phyloP scores from a whole-genome alignment of 2,329 filamentous ascomycete species.

The Penicillium psychrosexuale region DNA sequence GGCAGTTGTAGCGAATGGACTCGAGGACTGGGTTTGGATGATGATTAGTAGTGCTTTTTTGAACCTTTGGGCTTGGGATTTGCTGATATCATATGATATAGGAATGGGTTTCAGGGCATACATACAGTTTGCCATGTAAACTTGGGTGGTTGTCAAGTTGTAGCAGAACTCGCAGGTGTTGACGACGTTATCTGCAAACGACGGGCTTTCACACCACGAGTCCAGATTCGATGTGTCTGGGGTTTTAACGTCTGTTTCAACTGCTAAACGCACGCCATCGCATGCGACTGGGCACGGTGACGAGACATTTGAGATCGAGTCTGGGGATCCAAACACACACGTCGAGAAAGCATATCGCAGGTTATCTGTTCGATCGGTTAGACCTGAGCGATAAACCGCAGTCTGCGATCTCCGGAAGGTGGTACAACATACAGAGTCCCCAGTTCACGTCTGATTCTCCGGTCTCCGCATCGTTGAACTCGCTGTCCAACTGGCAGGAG shows the following conservation, averaged over 20 bases:
- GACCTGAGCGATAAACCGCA: background rate
- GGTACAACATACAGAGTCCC: slow-evolving; percentile 43
- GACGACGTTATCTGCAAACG: slow-evolving; percentile 43
- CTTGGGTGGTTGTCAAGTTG: slow-evolving; percentile 40
- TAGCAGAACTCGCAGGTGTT: slow-evolving; percentile 45
- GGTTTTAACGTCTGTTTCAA: slow-evolving; percentile 30
- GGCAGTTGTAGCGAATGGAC: slow-evolving; percentile 46
- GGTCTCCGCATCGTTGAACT: slow-evolving; percentile 30
- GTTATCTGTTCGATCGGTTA: slow-evolving; percentile 36
- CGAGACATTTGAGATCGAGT: slow-evolving; percentile 36
- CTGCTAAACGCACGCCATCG: slow-evolving; percentile 31
- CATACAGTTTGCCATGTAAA: slow-evolving; percentile 46
- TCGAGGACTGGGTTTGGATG: slow-evolving; percentile 39
- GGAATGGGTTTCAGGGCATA: slow-evolving; percentile 6
- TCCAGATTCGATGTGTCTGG: slow-evolving; percentile 32
- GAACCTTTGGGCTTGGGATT: background rate
- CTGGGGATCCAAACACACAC: slow-evolving; percentile 45
- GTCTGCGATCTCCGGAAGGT: background rate
- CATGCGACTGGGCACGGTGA: slow-evolving; percentile 47
- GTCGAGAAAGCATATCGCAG: slow-evolving; percentile 45
- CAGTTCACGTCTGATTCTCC: slow-evolving; percentile 46
- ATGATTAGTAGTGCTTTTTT: slow-evolving; percentile 1
- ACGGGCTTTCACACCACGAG: slow-evolving; percentile 37
- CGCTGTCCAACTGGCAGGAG: slow-evolving; percentile 42
- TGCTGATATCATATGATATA: background rate